phyloP scores from a whole-genome alignment of 2,329 filamentous ascomycete species.

The Stachybotrys elegans region DNA sequence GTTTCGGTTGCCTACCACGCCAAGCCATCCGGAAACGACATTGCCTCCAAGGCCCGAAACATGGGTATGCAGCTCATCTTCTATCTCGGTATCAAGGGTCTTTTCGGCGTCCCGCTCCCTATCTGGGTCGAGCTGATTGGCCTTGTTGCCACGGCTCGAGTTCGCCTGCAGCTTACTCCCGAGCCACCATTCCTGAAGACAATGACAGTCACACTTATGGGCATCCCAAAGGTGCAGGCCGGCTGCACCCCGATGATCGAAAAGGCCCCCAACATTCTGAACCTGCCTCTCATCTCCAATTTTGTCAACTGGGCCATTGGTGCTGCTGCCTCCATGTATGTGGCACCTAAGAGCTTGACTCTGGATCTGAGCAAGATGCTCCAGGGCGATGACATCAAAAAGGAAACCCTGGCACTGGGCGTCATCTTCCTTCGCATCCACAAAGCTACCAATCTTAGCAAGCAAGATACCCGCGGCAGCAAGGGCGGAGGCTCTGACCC shows the following conservation, averaged over 20 bases:
- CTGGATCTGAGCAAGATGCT: slow-evolving; percentile 88
- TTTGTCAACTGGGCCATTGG: slow-evolving; percentile 96
- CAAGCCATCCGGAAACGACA: slow-evolving; percentile 62
- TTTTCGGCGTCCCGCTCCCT: slow-evolving; percentile 84
- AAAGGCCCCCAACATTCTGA: slow-evolving; percentile 83
- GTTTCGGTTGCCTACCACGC: slow-evolving; percentile 89
- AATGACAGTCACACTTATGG: slow-evolving; percentile 91
- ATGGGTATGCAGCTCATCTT: slow-evolving; percentile 98
- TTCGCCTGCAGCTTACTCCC: slow-evolving; percentile 80
- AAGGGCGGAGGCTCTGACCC: slow-evolving; percentile 86
- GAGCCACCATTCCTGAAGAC: slow-evolving; percentile 91
- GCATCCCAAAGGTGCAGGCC: slow-evolving; percentile 81
- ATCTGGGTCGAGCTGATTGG: slow-evolving; percentile 88
- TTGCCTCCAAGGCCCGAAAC: slow-evolving; percentile 80
- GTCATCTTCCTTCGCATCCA: slow-evolving; percentile 92
- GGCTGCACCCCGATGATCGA: slow-evolving; percentile 92
- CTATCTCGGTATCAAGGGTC: slow-evolving; percentile 82
- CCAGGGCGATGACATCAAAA: slow-evolving; percentile 85
- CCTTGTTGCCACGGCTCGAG: slow-evolving; percentile 79
- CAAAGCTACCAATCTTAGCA: slow-evolving; percentile 80
- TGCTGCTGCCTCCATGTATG: slow-evolving; percentile 82
- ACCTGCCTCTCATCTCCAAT: slow-evolving; percentile 87
- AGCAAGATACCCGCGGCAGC: slow-evolving; percentile 80
- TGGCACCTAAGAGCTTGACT: slow-evolving; percentile 90
- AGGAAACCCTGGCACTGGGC: slow-evolving; percentile 80